A percentile compares a stretch with the other conserved stretches of the same genome.
phyloP scores from a whole-genome alignment of 768 basidiomycete species.

The Amanita phalloides region DNA sequence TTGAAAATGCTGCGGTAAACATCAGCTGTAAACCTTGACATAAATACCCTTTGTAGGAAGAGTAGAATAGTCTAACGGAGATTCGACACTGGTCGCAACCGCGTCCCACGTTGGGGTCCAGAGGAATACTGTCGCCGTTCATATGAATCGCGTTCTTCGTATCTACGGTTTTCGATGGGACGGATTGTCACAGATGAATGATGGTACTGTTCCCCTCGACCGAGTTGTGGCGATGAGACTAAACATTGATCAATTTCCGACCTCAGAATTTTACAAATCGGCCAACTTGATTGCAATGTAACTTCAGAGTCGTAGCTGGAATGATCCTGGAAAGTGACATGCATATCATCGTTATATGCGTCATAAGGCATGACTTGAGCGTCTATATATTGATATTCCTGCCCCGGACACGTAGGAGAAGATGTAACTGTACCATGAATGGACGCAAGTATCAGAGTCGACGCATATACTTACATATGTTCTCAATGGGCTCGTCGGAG shows the following conservation, averaged over 20 bases:
- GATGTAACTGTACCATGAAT: conserved; percentile 14
- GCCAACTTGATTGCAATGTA: not conserved
- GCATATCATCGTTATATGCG: not conserved
- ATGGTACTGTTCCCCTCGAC: not conserved
- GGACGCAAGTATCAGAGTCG: not conserved
- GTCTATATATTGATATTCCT: conserved; percentile 8
- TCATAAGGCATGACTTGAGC: not conserved
- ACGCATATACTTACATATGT: conserved; percentile 10
- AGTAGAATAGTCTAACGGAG: conserved; percentile 40
- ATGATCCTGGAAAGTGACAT: not conserved
- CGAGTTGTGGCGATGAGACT: not conserved
- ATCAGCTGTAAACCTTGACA: conserved; percentile 48
- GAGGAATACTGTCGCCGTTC: conserved; percentile 16
- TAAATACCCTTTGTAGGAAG: conserved; percentile 1
- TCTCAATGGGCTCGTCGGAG: conserved; percentile 9
- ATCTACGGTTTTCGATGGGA: not conserved
- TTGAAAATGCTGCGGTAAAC: conserved; percentile 74
- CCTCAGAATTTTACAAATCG: not conserved
- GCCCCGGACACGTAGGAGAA: conserved; percentile 22
- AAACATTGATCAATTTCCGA: not conserved
- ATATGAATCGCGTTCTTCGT: not conserved
- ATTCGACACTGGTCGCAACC: conserved; percentile 59
- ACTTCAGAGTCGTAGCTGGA: not conserved
- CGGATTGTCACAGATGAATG: not conserved
- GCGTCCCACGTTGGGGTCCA: conserved; percentile 31